Evolutionary conservation across 176 grass and related monocot genomes (phyloP).

Genomic region (Rhipidocladum racemiflorum): DNA sequence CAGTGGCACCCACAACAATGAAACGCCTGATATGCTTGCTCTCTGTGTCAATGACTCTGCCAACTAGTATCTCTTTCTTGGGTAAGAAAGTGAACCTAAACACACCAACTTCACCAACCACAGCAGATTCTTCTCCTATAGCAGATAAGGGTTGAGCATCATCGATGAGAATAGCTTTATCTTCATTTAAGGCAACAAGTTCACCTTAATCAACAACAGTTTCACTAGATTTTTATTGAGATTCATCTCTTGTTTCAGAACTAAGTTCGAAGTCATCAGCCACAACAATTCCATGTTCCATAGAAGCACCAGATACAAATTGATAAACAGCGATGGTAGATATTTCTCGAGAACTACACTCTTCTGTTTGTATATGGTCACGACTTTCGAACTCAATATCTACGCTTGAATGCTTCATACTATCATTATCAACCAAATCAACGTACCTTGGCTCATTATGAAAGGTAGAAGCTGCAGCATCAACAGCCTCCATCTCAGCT

Average conservation of each 20-base stretch:
- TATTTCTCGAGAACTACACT: slow-evolving; percentile 30
- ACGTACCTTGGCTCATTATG: too few species aligned
- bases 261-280: slow-evolving; percentile 22
- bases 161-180: neutral
- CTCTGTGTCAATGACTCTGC: too few species aligned
- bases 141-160: neutral
- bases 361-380: neutral
- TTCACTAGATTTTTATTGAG: neutral
- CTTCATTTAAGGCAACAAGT: neutral
- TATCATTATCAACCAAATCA: slow-evolving; percentile 16
- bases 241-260: slow-evolving; percentile 10
- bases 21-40: too few species aligned
- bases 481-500: too few species aligned
- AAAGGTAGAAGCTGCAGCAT: too few species aligned
- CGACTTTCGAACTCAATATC: slow-evolving; percentile 4
- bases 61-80: too few species aligned
- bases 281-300: slow-evolving; percentile 15
- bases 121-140: neutral
- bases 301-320: slow-evolving; percentile 18
- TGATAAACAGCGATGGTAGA: slow-evolving; percentile 3
- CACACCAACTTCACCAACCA: slow-evolving; percentile 3
- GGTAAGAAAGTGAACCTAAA: too few species aligned
- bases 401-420: neutral
- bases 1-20: too few species aligned
- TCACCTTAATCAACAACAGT: slow-evolving; percentile 21